Evolutionary conservation across 2,329 filamentous ascomycete species (phyloP).

Genomic region (Cladosporium sp.): DNA sequence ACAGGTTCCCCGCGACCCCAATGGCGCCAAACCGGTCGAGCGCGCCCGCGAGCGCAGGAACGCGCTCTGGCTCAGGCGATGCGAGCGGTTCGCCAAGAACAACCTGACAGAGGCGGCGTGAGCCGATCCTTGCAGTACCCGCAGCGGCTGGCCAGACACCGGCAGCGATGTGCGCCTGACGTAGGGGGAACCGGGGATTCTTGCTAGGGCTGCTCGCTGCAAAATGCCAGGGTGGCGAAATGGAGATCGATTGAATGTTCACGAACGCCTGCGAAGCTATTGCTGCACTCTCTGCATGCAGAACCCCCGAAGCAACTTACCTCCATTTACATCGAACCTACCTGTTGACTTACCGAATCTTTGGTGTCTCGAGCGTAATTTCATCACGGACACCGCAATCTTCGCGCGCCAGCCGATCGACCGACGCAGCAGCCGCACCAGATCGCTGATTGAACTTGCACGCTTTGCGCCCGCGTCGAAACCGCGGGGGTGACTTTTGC

Average conservation of each 20-base stretch:
- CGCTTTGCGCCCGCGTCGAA: slow-evolving; percentile 1
- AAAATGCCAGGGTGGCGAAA: slow-evolving; percentile 2
- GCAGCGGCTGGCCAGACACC: not conserved
- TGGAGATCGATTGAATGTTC: slow-evolving; percentile 5
- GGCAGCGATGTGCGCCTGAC: slow-evolving; percentile 1
- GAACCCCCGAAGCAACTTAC: not conserved
- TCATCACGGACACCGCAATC: no score
- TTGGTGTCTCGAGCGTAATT: no score
- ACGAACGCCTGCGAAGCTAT: slow-evolving; percentile 3
- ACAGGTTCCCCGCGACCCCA: no score
- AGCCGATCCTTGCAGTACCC: not conserved
- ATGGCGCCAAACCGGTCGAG: no score
- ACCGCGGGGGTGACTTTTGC: slow-evolving; percentile 1
- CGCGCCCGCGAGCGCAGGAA: no score
- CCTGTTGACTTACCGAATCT: no score
- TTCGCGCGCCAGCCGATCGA: not conserved
- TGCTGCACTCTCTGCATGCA: not conserved
- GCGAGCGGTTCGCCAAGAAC: no score
- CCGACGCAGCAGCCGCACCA: not conserved
- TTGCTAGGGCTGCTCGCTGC: not conserved
- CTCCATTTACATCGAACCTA: no score
- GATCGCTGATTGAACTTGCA: slow-evolving; percentile 3
- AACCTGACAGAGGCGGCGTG: not conserved
- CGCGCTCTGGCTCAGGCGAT: no score
- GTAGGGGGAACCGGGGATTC: not conserved